These are phyloP conservation scores for Pyrenopolyporus hunteri DNA, from an alignment of 495 filamentous ascomycete species.

Conservation along the genomic window DNA sequence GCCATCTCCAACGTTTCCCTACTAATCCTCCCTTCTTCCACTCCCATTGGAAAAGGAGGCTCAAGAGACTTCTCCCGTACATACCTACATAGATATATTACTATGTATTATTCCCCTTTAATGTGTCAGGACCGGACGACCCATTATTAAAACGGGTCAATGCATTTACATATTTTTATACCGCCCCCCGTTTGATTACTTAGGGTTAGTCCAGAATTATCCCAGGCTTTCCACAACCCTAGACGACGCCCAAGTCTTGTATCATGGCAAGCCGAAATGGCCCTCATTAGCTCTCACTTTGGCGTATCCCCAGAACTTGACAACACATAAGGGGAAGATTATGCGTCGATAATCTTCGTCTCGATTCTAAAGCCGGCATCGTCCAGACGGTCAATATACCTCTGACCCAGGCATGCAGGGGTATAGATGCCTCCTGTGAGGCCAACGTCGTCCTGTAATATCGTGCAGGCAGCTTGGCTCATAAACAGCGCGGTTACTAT, in stretches of 20 bases:
- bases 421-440: conserved; percentile 77
- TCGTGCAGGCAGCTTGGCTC: conserved; percentile 71
- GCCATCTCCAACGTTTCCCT: neutral
- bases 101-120: neutral
- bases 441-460: conserved; percentile 68
- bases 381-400: conserved; percentile 72
- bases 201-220: neutral
- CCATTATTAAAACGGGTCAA: neutral
- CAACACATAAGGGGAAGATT: neutral
- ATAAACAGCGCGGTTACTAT: conserved; percentile 71
- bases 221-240: neutral
- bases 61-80: neutral
- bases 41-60: neutral
- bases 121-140: no score
- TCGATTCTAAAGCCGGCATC: conserved; percentile 69
- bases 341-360: conserved; percentile 48
- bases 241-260: neutral
- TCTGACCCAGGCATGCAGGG: conserved; percentile 80
- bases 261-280: neutral
- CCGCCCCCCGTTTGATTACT: neutral
- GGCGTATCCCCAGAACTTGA: neutral
- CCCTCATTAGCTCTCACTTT: no score
- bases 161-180: neutral
- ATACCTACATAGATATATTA: no score
- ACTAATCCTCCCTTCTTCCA: no score